Base-by-base conservation (phyloP, 345 rosid genomes). In the Rhodamnia argentea region DNA sequence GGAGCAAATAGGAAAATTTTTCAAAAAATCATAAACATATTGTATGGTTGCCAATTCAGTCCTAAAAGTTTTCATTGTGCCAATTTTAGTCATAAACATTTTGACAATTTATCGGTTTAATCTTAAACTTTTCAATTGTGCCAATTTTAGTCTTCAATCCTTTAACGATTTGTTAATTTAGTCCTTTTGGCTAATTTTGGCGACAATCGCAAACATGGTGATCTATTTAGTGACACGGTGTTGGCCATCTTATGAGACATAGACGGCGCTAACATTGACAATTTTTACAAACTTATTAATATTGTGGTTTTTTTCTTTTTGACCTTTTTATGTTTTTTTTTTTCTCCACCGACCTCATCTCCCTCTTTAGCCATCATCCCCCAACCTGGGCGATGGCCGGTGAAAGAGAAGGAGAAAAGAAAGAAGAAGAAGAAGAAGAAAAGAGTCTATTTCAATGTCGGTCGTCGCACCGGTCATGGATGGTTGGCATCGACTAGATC, bases 391-490 rank as follows among this genome's bases (percentile, higher is more conserved):
- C 16, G 0, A 59, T 59, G 32, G 18, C 14, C 14, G 37, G 0
- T 59, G 70, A 29, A 60, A 14, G 18, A 32, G 14, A 6, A 60
- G n/a, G 13, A 6, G 20, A 16, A 27, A 27, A 59, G 13, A 59
- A 59, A 3, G 13, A 59, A 58, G 11, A 58, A 24, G 0, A 58
- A 37, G 40, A 58, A 10, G 5, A 13, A 0, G 3, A n/a, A 13
- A 60, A 13, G 0, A 60, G 0, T 27, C 16, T 0, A 60, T 4
- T 4, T n/a, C 8, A 13, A 51, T 12, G 52, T 51, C 52, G 3
- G 0, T 51, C 4, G 4, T 12, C 4, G 4, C 6, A 0, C 1
- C 0, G 1, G 52, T 14, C 4, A 51, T 3, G 13, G 4, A 51
- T 12, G 20, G 20, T 7, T 6, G 10, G 18, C 10, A 60, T 60